phyloP scores from a whole-genome alignment of 1,284 basidiomycete genomes.

The Apiotrichum gracile region DNA sequence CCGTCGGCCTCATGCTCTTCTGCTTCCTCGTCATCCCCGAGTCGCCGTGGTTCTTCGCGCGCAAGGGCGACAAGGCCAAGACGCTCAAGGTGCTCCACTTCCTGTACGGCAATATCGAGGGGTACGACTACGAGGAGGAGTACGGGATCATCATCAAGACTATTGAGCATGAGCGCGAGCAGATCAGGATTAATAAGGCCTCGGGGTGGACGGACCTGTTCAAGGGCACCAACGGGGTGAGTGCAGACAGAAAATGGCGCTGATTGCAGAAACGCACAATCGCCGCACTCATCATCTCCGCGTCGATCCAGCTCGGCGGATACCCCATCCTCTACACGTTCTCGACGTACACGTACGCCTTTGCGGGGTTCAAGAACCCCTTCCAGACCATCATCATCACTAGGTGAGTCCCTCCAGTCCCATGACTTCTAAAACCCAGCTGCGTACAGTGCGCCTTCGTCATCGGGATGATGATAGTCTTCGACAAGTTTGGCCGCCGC shows the following conservation, averaged over 20 bases:
- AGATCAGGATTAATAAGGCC: neutral
- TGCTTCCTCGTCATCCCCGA: slow-evolving; percentile 12
- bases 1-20: slow-evolving; percentile 11
- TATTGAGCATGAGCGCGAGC: slow-evolving; percentile 19
- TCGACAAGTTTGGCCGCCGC: slow-evolving; percentile 23
- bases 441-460: slow-evolving; percentile 4
- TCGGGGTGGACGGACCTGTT: slow-evolving; percentile 8
- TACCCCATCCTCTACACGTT: slow-evolving; percentile 22
- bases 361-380: slow-evolving; percentile 21
- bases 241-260: neutral
- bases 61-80: slow-evolving; percentile 14
- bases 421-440: no score
- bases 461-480: slow-evolving; percentile 4
- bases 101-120: slow-evolving; percentile 23
- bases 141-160: slow-evolving; percentile 22
- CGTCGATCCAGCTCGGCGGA: slow-evolving; percentile 16
- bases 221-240: slow-evolving; percentile 18
- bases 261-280: slow-evolving; percentile 13
- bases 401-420: no score
- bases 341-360: slow-evolving; percentile 20
- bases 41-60: slow-evolving; percentile 18
- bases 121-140: slow-evolving; percentile 30
- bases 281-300: slow-evolving; percentile 12
- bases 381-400: slow-evolving; percentile 23
- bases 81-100: slow-evolving; percentile 15